Base-by-base conservation (phyloP, 805 yeast genomes). In the Yamadazyma philogaea region DNA sequence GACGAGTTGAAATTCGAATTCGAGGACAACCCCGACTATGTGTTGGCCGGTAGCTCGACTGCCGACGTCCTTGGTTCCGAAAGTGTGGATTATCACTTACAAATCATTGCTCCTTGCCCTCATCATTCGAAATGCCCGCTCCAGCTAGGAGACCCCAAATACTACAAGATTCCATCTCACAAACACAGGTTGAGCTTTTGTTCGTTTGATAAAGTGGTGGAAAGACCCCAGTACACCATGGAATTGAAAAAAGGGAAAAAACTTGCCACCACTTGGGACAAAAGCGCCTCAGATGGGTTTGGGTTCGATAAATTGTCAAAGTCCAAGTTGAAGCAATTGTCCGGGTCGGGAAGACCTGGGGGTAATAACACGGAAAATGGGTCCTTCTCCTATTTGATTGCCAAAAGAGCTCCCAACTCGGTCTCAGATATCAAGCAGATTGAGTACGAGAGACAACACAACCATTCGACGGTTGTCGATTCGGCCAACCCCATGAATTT, bases 81-180 rank as follows among this genome's bases (percentile, higher is more conserved):
- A 27, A 54, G 61, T 27, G 64, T 64, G 34, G 62, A 75, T 56
- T 72, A 75, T 55, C 82, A 83, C 49, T 55, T 89, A 39, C 75
- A 76, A 31, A 72, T 91, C 7, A 57, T 91, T 15, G 96, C 96
- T 0, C 99, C 99, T 3, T 93, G 97, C 57, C 64, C 91, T 0
- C 97, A 93, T 59, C 96, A 88, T 54, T 78, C 82, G 10, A 75
- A 70, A 50, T 90, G 97, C 55, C 97, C 98, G 0, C 65, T 91
- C 42, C 97, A 90, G 60, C 72, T 80, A 24, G 82, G 84, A 11
- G 84, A 84, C 38, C 87, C 95, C 1, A 77, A 77, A 27, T 79
- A 74, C 54, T 86, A 82, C 56, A 68, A 70, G 30, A 74, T 70
- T 34, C 71, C 77, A 30, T 61, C 75, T 18, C 87, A 87, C 33